Evolutionary conservation across 2,329 filamentous ascomycete genomes (phyloP), one percentile per base, ranked within the genome.

Genomic region (Sporothrix protearum): DNA sequence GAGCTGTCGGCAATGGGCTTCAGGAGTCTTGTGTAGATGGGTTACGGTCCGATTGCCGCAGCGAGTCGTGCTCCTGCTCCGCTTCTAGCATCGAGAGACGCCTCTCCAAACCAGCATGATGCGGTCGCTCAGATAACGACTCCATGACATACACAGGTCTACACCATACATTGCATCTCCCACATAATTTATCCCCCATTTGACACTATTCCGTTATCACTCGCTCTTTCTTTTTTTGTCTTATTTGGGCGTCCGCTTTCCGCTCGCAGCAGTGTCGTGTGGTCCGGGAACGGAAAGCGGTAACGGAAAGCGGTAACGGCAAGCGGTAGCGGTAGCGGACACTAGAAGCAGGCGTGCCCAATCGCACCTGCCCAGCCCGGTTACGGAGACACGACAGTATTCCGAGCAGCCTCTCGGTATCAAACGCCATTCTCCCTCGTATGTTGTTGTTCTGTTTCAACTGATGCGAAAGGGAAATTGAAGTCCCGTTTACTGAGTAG

Each of bases 221-320:
- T 66, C 19, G 14, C 63, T 33, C 42, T 66, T 68, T 53, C 45
- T 28, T 22, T 8, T 68, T 25, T 49, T 25, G 30, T 53, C 59
- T 19, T 0, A 14, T 33, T 33, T 14, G 45, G 59, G 28, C 10
- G 47, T 22, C 45, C 63, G 39, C 28, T 53, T 68, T 53, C 64
- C 64, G 64, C 47, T 49, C 19, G 19, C 12, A 36, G 30, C 19
- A 7, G 12, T 42, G 25, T 25, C 30, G 14, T n/a, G 9, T 36
- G 28, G 22, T 55, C 66, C 66, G 66, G 66, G 33, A 68, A 68
- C 66, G 66, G 66, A 39, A 68, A 55, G 66, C 66, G 66, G 66
- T 68, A 55, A 39, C 49, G 49, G 66, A 39, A 42, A 63, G 59
- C 66, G 66, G 66, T 68, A 55, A 39, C 49, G 49, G 66, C 61